phyloP scores from a whole-genome alignment of 768 basidiomycete genomes.

The Hypholoma fasciculare region DNA sequence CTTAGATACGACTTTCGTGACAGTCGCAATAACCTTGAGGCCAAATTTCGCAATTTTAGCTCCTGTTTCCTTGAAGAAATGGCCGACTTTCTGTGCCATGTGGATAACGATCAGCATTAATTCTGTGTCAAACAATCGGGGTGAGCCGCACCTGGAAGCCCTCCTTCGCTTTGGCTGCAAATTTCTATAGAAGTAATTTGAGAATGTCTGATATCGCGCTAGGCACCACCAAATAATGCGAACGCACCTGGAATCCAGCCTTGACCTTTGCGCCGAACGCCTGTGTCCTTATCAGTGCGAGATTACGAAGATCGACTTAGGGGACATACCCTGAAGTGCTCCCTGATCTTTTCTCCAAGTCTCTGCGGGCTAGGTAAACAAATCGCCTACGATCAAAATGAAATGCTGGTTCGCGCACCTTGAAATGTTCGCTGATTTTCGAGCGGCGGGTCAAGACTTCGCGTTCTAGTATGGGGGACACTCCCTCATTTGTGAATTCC shows the following conservation, averaged over 20 bases:
- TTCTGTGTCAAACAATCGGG: background rate
- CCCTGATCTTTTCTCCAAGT: background rate
- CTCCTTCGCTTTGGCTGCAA: background rate
- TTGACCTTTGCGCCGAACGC: background rate
- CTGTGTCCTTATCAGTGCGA: background rate
- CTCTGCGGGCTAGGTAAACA: too few species aligned
- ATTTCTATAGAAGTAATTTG: background rate
- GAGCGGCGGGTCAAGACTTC: background rate
- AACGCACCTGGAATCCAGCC: background rate
- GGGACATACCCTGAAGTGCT: background rate
- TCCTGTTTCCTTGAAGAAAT: conserved; percentile 8
- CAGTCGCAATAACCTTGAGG: conserved; percentile 7
- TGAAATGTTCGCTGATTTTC: background rate
- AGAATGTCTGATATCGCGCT: background rate
- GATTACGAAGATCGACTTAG: background rate
- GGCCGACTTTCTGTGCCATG: background rate
- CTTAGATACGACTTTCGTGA: conserved; percentile 1
- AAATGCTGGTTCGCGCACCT: too few species aligned
- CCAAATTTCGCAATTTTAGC: conserved; percentile 12
- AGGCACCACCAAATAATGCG: background rate
- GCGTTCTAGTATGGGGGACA: background rate
- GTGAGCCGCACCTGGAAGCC: background rate
- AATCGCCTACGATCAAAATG: too few species aligned
- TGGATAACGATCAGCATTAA: background rate
- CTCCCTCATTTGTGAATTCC: background rate